Conservation (phyloP, 345 rosid genomes). For the Zanthoxylum bungeanum region DNA sequence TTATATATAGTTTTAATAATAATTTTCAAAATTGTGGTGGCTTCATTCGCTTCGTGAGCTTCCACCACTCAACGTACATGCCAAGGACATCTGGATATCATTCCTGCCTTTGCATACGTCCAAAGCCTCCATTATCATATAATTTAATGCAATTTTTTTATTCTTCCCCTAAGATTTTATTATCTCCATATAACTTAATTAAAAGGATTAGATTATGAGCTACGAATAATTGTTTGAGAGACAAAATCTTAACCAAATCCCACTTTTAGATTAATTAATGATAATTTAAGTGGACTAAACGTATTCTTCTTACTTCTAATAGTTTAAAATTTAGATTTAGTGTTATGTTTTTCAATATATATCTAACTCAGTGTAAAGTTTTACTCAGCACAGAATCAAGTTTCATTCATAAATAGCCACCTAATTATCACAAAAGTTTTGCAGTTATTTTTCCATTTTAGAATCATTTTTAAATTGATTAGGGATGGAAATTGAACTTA, state of each 20-base stretch:
- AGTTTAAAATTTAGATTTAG: constrained; percentile 23
- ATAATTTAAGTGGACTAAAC: constrained; percentile 22
- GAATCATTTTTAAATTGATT: background rate
- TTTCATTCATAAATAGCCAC: background rate
- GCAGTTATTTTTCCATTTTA: background rate
- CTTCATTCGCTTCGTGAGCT: constrained; percentile 31
- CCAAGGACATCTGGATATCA: constrained; percentile 39
- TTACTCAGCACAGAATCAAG: background rate
- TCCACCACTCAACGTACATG: constrained; percentile 19
- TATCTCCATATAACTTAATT: background rate
- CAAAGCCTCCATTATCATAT: constrained; percentile 1
- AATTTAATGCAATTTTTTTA: background rate
- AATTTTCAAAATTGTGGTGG: constrained; percentile 12
- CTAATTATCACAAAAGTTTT: background rate
- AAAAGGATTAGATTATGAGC: too few relatives aligned
- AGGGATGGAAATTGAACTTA: background rate
- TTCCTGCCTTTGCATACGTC: constrained; percentile 15
- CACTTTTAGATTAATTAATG: constrained; percentile 30
- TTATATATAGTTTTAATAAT: too few relatives aligned
- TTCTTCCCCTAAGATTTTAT: constrained; percentile 22
- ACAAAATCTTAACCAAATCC: constrained; percentile 55
- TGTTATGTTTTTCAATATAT: too few relatives aligned
- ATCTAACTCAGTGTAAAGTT: too few relatives aligned
- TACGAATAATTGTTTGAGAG: constrained; percentile 10
- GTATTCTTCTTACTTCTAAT: constrained; percentile 19